These are phyloP conservation scores for Aspergillus panamensis DNA, from an alignment of 495 filamentous ascomycete genomes.

Conservation along the genomic window DNA sequence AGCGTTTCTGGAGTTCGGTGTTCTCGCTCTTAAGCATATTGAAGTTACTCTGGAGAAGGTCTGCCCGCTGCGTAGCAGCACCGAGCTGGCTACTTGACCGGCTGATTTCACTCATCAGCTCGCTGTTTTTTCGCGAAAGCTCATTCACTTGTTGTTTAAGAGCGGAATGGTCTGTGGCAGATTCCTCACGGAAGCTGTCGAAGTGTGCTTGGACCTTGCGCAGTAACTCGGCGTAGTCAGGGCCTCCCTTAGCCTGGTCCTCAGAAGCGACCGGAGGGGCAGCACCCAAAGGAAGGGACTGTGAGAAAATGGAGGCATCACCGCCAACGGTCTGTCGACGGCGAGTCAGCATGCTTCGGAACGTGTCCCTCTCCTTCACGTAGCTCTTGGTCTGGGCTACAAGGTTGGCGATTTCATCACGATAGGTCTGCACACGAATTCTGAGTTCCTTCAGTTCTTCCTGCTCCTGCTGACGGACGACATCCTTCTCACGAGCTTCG, in stretches of 20 bases:
- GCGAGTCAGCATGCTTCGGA: conserved; percentile 84
- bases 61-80: conserved; percentile 74
- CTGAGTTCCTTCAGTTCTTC: conserved; percentile 69
- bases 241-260: conserved; percentile 42
- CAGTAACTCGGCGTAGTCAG: conserved; percentile 65
- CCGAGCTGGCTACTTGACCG: conserved; percentile 76
- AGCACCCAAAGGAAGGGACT: conserved; percentile 52
- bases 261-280: conserved; percentile 41
- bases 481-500: conserved; percentile 69
- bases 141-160: conserved; percentile 84
- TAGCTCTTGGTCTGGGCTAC: conserved; percentile 83
- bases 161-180: conserved; percentile 68
- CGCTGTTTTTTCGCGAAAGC: conserved; percentile 73
- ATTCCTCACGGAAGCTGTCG: conserved; percentile 84
- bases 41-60: conserved; percentile 88
- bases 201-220: conserved; percentile 86
- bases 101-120: conserved; percentile 74
- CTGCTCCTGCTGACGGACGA: conserved; percentile 65
- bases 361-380: conserved; percentile 93
- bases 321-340: conserved; percentile 59
- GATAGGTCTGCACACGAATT: conserved; percentile 55
- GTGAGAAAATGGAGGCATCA: conserved; percentile 64
- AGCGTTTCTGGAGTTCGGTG: conserved; percentile 74
- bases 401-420: conserved; percentile 74
- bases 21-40: conserved; percentile 79